Base-by-base conservation (phyloP, 208 protist genomes). In the Leishmania lainsoni region DNA sequence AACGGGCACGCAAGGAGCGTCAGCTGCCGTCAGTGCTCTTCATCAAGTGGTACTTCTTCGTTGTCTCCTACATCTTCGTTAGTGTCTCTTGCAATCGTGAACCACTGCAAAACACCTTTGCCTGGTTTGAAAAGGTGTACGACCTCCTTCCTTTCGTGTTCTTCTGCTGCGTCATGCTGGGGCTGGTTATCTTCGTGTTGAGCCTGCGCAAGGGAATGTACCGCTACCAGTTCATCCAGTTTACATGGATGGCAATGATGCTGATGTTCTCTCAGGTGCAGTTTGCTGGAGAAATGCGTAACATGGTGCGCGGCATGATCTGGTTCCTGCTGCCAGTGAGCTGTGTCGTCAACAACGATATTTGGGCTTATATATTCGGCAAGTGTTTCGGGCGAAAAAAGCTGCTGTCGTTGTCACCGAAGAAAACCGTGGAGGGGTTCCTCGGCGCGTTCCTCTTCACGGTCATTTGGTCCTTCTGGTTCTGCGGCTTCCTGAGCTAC, bases 361-460 rank as follows among this genome's bases (percentile, higher is more conserved):
- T 95, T 80, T 97, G 91, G 91, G 96, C 96, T 20, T 98, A 97
- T 85, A 84, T 93, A 0, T 97, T 93, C 77, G 96, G 96, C 51
- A 98, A 97, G 87, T 84, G 94, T n/a, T 98, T 98, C 83, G 96
- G 96, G 26, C 87, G 90, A 78, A 94, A 88, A 22, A 89, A 84
- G 69, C 81, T 98, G 65, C 84, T 98, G 74, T 85, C 91, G 17
- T 83, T 98, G 49, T 98, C 95, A 5, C 96, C 96, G 0, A 98
- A 98, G 79, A 98, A 98, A 84, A 98, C 96, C 12, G 75, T 96
- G 80, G 95, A 98, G 81, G 96, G 96, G 48, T 98, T 98, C 78
- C 39, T 97, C 51, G 96, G 96, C 0, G 90, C 95, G 5, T 96
- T 94, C 79, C 22, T 98, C n/a, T 94, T 97, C 81, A 98, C 96